phyloP scores from a whole-genome alignment of 1,284 basidiomycete species.

The Cryptococcus neoformans region DNA sequence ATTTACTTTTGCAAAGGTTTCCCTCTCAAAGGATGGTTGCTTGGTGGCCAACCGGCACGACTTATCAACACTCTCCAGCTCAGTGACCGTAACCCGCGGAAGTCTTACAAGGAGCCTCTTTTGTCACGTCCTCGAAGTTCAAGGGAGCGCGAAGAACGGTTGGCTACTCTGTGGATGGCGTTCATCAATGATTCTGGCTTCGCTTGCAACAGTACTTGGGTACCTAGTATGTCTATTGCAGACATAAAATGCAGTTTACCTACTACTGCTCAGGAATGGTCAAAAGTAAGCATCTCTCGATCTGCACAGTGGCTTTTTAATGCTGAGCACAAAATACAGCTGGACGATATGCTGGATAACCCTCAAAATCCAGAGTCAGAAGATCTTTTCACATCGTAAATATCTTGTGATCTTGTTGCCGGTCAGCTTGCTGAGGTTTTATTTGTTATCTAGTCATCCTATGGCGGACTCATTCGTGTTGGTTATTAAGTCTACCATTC shows the following conservation, averaged over 20 bases:
- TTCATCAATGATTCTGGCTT: conserved; percentile 34
- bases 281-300: conserved; percentile 9
- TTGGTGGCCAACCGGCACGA: conserved; percentile 23
- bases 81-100: conserved; percentile 21
- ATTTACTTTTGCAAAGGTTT: conserved; percentile 34
- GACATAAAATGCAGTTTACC: conserved; percentile 31
- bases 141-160: conserved; percentile 35
- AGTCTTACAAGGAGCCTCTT: conserved; percentile 29
- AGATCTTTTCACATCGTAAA: conserved; percentile 26
- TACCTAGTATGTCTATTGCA: conserved; percentile 20
- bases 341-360: conserved; percentile 20
- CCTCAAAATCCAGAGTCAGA: conserved; percentile 30
- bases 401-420: neutral
- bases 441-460: conserved; percentile 24
- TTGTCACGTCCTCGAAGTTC: conserved; percentile 17
- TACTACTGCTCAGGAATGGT: conserved; percentile 23
- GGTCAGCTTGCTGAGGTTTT: conserved; percentile 2
- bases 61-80: conserved; percentile 38
- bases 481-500: conserved; percentile 29
- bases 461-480: conserved; percentile 36
- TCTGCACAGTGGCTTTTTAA: neutral
- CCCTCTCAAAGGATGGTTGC: conserved; percentile 36
- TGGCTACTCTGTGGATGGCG: conserved; percentile 38
- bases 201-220: conserved; percentile 30
- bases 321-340: neutral